Conservation (phyloP, 371 early-diverging fungal species). For the Smittium culicis region DNA sequence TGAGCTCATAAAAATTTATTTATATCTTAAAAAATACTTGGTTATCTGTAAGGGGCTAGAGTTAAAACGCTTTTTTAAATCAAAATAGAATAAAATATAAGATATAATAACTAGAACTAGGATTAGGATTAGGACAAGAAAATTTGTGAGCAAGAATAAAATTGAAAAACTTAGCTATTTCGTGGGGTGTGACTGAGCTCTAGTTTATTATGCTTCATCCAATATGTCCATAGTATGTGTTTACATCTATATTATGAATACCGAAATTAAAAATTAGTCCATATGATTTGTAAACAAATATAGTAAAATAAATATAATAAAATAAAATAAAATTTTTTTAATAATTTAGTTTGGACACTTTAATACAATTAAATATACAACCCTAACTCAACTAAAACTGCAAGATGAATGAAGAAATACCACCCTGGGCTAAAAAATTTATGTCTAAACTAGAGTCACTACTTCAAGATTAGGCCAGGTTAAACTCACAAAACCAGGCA, state of each 20-base stretch:
- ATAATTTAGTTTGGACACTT: neutral
- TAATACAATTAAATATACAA: neutral
- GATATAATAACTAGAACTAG: too few relatives aligned
- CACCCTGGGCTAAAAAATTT: neutral
- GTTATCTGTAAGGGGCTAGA: too few relatives aligned
- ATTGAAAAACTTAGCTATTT: too few relatives aligned
- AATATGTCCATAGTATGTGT: neutral
- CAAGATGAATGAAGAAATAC: neutral
- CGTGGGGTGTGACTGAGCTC: too few relatives aligned
- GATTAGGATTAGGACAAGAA: too few relatives aligned
- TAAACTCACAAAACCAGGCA: neutral
- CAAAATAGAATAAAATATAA: too few relatives aligned
- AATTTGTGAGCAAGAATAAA: too few relatives aligned
- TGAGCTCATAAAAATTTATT: too few relatives aligned
- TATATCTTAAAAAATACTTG: too few relatives aligned
- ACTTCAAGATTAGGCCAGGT: neutral
- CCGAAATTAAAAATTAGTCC: neutral
- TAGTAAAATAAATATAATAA: neutral
- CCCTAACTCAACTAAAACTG: neutral
- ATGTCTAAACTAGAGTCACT: neutral
- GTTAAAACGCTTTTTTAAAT: too few relatives aligned
- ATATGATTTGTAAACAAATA: neutral
- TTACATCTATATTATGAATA: neutral
- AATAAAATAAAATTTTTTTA: neutral
- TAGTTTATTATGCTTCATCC: neutral